Evolutionary conservation across 164 flowering plant species (phyloP), one percentile per base, ranked within the genome.

Genomic region (Kalanchoe fedtschenkoi): DNA sequence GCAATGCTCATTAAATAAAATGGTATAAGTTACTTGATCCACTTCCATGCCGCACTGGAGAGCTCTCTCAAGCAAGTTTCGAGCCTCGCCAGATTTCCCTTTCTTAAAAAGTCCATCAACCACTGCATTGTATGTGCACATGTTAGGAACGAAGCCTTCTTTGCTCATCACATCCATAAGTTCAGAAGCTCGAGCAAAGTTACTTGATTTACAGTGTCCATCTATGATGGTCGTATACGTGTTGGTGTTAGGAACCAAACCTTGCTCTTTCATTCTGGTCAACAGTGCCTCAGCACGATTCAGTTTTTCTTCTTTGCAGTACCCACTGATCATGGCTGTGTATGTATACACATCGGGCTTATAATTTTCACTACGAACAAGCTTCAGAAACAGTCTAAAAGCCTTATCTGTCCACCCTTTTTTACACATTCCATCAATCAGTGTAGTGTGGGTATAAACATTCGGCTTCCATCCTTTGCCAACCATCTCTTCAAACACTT

Each of bases 381-480:
- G 96, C 76, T 90, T 88, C 66, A 90, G 74, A 63, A 90, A 90
- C 64, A 93, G 77, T 62, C 96, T 75, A 71, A 88, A 90, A 17
- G 99, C 99, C 74, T 80, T 93, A 24, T 93, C 97, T 4, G 86
- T 87, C 96, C 97, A 90, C 15, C 97, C 97, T 62, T 88, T 93
- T 81, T 84, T 90, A 71, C 97, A 90, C 1, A 93, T 78, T 14
- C 97, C 99, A 68, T 88, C 83, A 53, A 93, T 90, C 70, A 93
- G 62, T 3, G 78, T 60, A 0, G 99, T 93, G 65, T 93, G 97
- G 5, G 95, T 84, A 75, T 85, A 84, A 30, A 88, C 95, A 78
- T 93, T 90, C 0, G 99, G 99, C 58, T 80, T 88, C 83, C 79
- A 78, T 41, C 96, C 99, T 70, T 69, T 82, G 62, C 77, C 70